A percentile compares a stretch with the other conserved stretches of the same genome.
These are phyloP conservation scores for Yamadazyma akitaensis DNA, from an alignment of 805 yeast species.

Conservation along the genomic window DNA sequence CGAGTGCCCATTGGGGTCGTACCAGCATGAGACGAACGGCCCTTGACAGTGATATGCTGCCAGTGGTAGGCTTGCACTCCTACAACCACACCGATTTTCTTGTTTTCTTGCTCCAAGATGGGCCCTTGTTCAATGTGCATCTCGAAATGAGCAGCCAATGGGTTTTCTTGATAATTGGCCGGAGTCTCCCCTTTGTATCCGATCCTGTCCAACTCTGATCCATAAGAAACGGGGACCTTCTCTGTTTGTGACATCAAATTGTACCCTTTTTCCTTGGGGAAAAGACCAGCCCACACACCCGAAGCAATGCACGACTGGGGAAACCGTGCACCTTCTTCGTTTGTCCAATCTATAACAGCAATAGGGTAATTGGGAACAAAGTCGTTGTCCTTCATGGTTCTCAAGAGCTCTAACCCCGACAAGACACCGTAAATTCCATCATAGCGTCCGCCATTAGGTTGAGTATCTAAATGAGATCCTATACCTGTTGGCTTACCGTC, in stretches of 20 bases:
- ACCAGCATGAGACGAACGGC: constrained; percentile 71
- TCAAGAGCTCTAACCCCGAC: constrained; percentile 61
- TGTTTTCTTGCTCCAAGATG: constrained; percentile 51
- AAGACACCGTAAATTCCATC: constrained; percentile 73
- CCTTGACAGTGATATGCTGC: constrained; percentile 54
- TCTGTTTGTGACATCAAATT: constrained; percentile 50
- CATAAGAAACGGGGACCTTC: constrained; percentile 44
- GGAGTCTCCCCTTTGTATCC: constrained; percentile 57
- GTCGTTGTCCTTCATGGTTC: constrained; percentile 59
- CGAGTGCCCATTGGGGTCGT: constrained; percentile 64
- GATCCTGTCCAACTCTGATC: constrained; percentile 54
- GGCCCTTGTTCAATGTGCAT: constrained; percentile 80
- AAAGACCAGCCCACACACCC: constrained; percentile 61
- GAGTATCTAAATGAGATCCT: constrained; percentile 75
- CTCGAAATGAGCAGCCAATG: constrained; percentile 68
- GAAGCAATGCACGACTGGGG: constrained; percentile 68
- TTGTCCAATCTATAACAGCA: constrained; percentile 66
- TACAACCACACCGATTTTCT: constrained; percentile 60
- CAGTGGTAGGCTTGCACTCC: constrained; percentile 68
- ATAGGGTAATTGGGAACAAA: constrained; percentile 63
- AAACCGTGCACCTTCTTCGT: constrained; percentile 77
- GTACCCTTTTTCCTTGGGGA: constrained; percentile 48
- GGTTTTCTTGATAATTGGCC: constrained; percentile 48
- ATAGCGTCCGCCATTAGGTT: constrained; percentile 75
- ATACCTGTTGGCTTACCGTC: constrained; percentile 55